A percentile compares a stretch with the other conserved stretches of the same genome.
Conservation (phyloP, 441 rosid genomes). For the Aleurites moluccanus region DNA sequence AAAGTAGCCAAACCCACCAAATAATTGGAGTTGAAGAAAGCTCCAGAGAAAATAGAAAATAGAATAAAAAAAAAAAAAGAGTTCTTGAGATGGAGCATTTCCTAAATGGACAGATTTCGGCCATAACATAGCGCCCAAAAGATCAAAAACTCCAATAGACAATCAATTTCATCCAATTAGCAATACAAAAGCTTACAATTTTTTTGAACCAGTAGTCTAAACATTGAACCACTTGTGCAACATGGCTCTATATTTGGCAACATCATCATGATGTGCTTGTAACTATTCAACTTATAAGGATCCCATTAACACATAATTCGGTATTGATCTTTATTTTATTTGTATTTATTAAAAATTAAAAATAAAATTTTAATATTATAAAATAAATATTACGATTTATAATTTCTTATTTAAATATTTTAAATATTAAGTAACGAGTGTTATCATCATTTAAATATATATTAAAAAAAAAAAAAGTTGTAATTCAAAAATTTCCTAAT, state of each 20-base stretch:
- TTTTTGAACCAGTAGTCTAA: background rate
- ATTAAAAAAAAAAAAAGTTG: background rate
- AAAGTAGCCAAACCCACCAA: conserved; percentile 17
- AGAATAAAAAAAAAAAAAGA: background rate
- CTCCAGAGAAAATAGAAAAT: background rate
- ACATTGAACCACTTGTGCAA: conserved; percentile 25
- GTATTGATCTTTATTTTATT: too few relatives aligned
- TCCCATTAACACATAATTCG: too few relatives aligned
- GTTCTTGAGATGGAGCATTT: conserved; percentile 18
- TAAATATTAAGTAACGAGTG: background rate
- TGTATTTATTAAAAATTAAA: too few relatives aligned
- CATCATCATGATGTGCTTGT: conserved; percentile 27
- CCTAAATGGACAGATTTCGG: conserved; percentile 17
- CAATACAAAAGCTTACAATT: background rate
- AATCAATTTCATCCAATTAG: background rate
- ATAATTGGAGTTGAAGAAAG: conserved; percentile 14
- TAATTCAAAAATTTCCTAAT: background rate
- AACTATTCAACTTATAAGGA: background rate
- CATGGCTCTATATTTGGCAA: conserved; percentile 24
- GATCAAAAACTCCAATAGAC: background rate
- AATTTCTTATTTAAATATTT: too few relatives aligned
- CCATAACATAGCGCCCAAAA: conserved; percentile 7
- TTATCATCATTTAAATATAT: background rate
- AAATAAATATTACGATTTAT: too few relatives aligned
- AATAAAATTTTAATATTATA: too few relatives aligned